A percentile compares a stretch with the other conserved stretches of the same genome.
Conservation (phyloP, 2,329 filamentous ascomycete genomes). For the Aspergillus sp. region DNA sequence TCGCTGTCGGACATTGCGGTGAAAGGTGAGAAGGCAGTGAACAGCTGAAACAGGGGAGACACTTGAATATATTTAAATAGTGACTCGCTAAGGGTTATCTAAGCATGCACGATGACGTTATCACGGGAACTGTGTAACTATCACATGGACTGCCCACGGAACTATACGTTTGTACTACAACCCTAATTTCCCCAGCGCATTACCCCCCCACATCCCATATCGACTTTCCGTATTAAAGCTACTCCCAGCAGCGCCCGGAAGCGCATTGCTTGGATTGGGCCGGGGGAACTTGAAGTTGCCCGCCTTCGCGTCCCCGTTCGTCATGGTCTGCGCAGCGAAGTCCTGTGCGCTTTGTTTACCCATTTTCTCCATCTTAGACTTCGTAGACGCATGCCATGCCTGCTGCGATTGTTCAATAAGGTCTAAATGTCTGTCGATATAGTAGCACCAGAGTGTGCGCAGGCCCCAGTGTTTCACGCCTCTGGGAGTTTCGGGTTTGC, state of each 20-base stretch:
- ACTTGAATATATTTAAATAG: too few relatives aligned
- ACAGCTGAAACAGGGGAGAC: background rate
- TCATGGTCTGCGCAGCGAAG: slow-evolving; percentile 7
- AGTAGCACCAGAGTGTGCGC: slow-evolving; percentile 13
- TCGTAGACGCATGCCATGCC: background rate
- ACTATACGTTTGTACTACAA: background rate
- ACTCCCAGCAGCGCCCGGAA: slow-evolving; percentile 1
- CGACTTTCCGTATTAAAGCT: slow-evolving; percentile 9
- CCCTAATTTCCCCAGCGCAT: slow-evolving; percentile 9
- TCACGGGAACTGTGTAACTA: too few relatives aligned
- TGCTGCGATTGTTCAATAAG: background rate
- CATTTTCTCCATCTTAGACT: background rate
- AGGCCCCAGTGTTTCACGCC: slow-evolving; percentile 4
- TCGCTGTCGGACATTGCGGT: background rate
- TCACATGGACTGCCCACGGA: too few relatives aligned
- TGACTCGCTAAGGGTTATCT: too few relatives aligned
- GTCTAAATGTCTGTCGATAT: slow-evolving; percentile 7
- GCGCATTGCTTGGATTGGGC: slow-evolving; percentile 2
- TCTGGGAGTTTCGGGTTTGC: background rate
- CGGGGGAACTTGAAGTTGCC: slow-evolving; percentile 11
- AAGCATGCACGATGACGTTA: too few relatives aligned
- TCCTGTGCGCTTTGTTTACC: too few relatives aligned
- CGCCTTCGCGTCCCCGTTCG: slow-evolving; percentile 2
- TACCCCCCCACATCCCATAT: slow-evolving; percentile 15
- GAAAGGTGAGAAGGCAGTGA: background rate